Evolutionary conservation across 2,329 filamentous ascomycete species (phyloP).

Genomic region (Trichothecium roseum): DNA sequence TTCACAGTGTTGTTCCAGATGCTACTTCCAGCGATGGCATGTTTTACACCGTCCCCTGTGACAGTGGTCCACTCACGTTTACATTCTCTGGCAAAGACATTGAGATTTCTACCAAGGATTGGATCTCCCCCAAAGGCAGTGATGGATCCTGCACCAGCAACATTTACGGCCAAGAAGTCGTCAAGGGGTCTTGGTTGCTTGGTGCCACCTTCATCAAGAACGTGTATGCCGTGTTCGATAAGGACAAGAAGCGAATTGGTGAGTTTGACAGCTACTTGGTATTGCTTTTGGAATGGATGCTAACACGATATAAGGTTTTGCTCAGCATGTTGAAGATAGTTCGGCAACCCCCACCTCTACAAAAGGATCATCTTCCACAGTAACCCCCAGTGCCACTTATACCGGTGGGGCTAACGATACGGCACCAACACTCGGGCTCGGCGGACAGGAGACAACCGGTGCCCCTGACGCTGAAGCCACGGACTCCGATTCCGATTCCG

Average conservation of each 20-base stretch:
- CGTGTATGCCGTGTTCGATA: constrained; percentile 78
- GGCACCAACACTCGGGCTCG: constrained; percentile 7
- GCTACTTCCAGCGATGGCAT: constrained; percentile 45
- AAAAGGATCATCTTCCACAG: neutral
- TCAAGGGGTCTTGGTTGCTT: constrained; percentile 62
- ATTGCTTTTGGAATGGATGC: neutral
- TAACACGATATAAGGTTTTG: constrained; percentile 3
- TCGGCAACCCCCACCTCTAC: constrained; percentile 1
- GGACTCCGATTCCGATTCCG: neutral
- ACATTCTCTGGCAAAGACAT: constrained; percentile 60
- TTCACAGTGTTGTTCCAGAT: constrained; percentile 60
- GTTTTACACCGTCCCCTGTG: constrained; percentile 65
- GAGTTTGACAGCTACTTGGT: constrained; percentile 11
- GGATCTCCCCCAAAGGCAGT: constrained; percentile 40
- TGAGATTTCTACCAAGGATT: constrained; percentile 59
- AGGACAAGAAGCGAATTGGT: constrained; percentile 56
- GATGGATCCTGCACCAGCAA: constrained; percentile 55
- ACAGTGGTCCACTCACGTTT: constrained; percentile 52
- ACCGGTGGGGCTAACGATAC: constrained; percentile 1
- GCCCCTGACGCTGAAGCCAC: neutral
- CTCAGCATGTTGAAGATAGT: constrained; percentile 1
- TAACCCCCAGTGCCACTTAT: neutral
- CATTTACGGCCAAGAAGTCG: constrained; percentile 61
- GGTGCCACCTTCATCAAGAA: constrained; percentile 85
- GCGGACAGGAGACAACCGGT: constrained; percentile 10